Percentiles rank a stretch among this genome's conserved stretches.
Evolutionary conservation across 2,329 filamentous ascomycete species (phyloP).

Genomic region (Graphilbum sp.): DNA sequence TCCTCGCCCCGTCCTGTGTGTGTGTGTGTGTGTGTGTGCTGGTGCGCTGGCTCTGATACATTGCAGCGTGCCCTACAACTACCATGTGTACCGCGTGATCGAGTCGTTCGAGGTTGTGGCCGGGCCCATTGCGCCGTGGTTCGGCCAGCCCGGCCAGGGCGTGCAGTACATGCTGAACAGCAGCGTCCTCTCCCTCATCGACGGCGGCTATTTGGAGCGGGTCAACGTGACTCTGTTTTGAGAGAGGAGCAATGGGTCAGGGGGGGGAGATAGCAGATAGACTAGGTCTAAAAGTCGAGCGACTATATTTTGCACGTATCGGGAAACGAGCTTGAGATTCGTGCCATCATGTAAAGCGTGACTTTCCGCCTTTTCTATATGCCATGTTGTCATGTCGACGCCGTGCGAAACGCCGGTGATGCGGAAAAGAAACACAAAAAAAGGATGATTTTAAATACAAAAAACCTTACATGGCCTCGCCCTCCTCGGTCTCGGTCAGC

Average conservation of each 20-base stretch:
- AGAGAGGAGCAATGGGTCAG: background rate
- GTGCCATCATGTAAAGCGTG: too few relatives aligned
- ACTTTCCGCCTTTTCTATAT: too few relatives aligned
- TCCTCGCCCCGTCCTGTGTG: too few relatives aligned
- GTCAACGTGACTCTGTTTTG: conserved; percentile 10
- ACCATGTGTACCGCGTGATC: conserved; percentile 29
- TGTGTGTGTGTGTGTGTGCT: too few relatives aligned
- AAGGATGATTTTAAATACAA: too few relatives aligned
- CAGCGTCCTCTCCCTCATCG: conserved; percentile 17
- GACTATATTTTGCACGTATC: too few relatives aligned
- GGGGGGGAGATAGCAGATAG: background rate
- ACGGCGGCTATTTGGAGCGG: conserved; percentile 16
- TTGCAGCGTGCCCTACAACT: conserved; percentile 27
- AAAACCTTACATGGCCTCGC: too few relatives aligned
- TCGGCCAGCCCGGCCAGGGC: conserved; percentile 31
- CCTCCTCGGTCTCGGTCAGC: conserved; percentile 57
- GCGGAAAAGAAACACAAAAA: too few relatives aligned
- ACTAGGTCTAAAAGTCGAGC: too few relatives aligned
- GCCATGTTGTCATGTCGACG: too few relatives aligned
- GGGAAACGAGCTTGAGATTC: too few relatives aligned
- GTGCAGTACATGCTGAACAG: conserved; percentile 15
- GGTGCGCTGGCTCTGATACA: background rate
- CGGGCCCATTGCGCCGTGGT: conserved; percentile 32
- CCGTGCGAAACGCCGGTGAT: too few relatives aligned
- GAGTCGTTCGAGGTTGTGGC: conserved; percentile 21